Evolutionary conservation across 108 stramenopile species (phyloP), one percentile per base, ranked within the genome.

Genomic region (Discostella stelligeroides): DNA sequence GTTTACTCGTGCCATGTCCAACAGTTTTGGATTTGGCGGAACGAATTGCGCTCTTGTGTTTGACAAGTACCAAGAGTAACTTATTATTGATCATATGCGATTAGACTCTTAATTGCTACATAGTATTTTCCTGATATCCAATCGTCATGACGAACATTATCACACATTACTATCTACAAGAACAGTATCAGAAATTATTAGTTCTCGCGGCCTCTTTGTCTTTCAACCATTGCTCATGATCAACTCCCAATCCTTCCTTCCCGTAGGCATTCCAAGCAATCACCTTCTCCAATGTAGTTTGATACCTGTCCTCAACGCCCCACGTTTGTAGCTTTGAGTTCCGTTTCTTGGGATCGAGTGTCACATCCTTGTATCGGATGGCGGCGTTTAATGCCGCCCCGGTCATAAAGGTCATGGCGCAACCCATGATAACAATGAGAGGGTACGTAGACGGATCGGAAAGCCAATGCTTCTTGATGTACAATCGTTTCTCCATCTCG

Each of bases 11-110:
- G 92, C 90, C 59, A 96, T 99, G 93, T 96, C 94, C 59, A 99
- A 99, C 82, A 97, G 96, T 67, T 99, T 99, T 76, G 99, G 99
- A 67, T 99, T 99, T 57, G 99, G 99, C 40, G 99, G 99, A 67
- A 97, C 97, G 23, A 99, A 99, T 86, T 96, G 97, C 50, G 97
- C 97, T 3, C 78, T 99, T 24, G 75, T 98, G 56, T 99, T 99
- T 67, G 94, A 95, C 82, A 92, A 96, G 82, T 92, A 90, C 63
- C 91, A 91, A 70, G 92, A 86, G 64, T 89, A 87, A 66, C 24
- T 28, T 7, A 21, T 24, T 13, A 17, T 62, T 30, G 61, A 43
- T 45, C 27, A 27, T 2, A 5, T 21, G 53, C 53, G 61, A 63
- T 63, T 63, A 63, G 61, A 45, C 61, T 23, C 5, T 63, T 45